Evolutionary conservation across 2,329 filamentous ascomycete genomes (phyloP).

Genomic region (Endothia cerciana): DNA sequence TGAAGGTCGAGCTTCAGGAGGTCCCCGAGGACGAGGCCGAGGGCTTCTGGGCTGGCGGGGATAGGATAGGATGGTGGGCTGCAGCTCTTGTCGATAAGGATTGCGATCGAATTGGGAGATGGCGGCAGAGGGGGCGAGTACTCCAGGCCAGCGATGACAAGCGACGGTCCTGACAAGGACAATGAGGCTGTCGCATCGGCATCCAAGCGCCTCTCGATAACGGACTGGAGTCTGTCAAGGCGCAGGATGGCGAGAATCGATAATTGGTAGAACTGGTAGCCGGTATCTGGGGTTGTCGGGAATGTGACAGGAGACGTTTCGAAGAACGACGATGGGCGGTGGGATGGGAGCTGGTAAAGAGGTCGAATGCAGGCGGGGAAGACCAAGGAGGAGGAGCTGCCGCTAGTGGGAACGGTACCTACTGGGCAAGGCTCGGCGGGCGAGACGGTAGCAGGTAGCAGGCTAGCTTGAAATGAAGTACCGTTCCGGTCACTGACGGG

Average conservation of each 20-base stretch:
- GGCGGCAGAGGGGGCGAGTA: conserved; percentile 19
- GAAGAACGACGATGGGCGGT: conserved; percentile 39
- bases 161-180: background rate
- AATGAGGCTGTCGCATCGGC: conserved; percentile 35
- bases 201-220: conserved; percentile 30
- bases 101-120: conserved; percentile 27
- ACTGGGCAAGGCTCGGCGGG: background rate
- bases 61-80: conserved; percentile 24
- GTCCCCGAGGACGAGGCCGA: conserved; percentile 28
- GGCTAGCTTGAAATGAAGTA: conserved; percentile 12
- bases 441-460: conserved; percentile 11
- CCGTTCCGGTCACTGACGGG: conserved; percentile 6
- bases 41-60: conserved; percentile 7
- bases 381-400: conserved; percentile 12
- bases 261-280: conserved; percentile 41
- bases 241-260: background rate
- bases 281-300: conserved; percentile 36
- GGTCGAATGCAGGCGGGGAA: conserved; percentile 22
- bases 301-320: conserved; percentile 52
- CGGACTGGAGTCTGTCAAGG: conserved; percentile 19
- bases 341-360: conserved; percentile 32
- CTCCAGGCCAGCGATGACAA: background rate
- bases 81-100: conserved; percentile 35
- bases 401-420: conserved; percentile 10
- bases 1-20: conserved; percentile 1